Percentiles rank a stretch among this genome's conserved stretches.
Conservation (phyloP, 805 yeast species). For the Hanseniaspora guilliermondii region DNA sequence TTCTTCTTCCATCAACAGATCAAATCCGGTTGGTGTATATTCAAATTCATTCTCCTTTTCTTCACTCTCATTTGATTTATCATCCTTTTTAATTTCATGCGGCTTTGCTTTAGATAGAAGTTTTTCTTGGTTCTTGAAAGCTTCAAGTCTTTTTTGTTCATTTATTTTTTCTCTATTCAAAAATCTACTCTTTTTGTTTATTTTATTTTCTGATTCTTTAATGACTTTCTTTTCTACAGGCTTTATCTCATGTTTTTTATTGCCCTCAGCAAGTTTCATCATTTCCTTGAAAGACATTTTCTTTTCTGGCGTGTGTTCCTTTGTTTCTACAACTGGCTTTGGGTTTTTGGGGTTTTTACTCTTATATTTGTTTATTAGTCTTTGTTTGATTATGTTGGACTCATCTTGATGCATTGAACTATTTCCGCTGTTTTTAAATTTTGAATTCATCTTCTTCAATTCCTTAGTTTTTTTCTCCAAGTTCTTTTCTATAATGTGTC, state of each 20-base stretch:
- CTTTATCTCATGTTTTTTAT: conserved; percentile 16
- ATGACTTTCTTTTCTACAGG: neutral
- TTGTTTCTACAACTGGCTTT: neutral
- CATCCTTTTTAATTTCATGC: neutral
- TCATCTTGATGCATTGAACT: neutral
- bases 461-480: conserved; percentile 53
- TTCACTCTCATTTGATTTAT: neutral
- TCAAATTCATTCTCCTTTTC: conserved; percentile 38
- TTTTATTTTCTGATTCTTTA: neutral
- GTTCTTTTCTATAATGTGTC: conserved; percentile 33
- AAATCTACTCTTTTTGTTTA: conserved; percentile 1
- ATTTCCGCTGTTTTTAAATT: neutral
- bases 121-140: neutral
- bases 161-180: conserved; percentile 9
- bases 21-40: conserved; percentile 93
- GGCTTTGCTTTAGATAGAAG: neutral
- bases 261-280: conserved; percentile 45
- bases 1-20: conserved; percentile 72
- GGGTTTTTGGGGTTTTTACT: conserved; percentile 12
- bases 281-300: conserved; percentile 43
- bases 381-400: conserved; percentile 5
- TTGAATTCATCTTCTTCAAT: conserved; percentile 31
- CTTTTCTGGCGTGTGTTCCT: conserved; percentile 24
- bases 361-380: conserved; percentile 2
- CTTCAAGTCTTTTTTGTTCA: neutral